phyloP scores from a whole-genome alignment of 345 rosid species.

The Salix dunnii region DNA sequence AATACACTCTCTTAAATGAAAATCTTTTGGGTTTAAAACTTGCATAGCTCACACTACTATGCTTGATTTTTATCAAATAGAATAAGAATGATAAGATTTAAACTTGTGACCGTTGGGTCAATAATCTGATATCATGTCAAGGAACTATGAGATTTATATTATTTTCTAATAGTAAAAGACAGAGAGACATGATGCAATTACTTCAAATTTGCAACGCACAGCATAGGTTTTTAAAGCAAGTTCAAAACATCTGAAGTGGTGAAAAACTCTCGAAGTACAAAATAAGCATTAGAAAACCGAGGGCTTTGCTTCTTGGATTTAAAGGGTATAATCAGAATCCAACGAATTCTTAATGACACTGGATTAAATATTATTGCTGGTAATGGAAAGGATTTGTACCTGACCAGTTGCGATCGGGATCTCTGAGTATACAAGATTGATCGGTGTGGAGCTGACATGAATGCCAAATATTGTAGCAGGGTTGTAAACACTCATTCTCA shows the following conservation, averaged over 20 bases:
- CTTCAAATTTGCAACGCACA: neutral
- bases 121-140: no score
- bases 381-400: conserved; percentile 30
- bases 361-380: neutral
- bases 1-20: no score
- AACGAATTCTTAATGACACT: neutral
- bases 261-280: no score
- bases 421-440: conserved; percentile 54
- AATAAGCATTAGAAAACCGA: no score
- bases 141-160: no score
- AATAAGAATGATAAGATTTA: no score
- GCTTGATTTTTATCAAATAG: no score
- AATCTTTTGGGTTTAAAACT: no score
- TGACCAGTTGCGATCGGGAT: conserved; percentile 62
- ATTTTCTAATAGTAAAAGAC: no score
- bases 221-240: neutral
- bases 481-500: conserved; percentile 60
- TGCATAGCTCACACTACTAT: no score
- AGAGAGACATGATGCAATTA: neutral
- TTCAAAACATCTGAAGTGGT: neutral
- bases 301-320: neutral
- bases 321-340: neutral
- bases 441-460: conserved; percentile 61
- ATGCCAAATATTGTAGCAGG: conserved; percentile 76
- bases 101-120: no score